phyloP scores from a whole-genome alignment of 2,329 filamentous ascomycete genomes.

The Trichoderma oligosporum region DNA sequence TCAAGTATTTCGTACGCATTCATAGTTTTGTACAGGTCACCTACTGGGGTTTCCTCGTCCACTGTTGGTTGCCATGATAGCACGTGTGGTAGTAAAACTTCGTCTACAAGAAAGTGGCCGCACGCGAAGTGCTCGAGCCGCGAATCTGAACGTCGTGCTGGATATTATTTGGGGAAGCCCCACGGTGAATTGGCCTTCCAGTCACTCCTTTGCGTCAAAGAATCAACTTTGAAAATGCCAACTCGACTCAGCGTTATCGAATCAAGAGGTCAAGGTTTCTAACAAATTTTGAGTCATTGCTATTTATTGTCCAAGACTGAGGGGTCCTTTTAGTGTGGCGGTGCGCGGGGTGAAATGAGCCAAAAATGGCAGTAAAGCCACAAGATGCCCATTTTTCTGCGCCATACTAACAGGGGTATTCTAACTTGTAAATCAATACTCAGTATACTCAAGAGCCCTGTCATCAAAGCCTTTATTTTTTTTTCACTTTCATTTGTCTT shows the following conservation, averaged over 20 bases:
- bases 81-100: constrained; percentile 40
- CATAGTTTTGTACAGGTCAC: constrained; percentile 1
- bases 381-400: too few species aligned
- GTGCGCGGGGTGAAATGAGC: constrained; percentile 16
- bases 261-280: constrained; percentile 1
- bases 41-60: constrained; percentile 43
- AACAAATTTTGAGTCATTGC: constrained; percentile 23
- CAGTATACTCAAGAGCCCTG: background rate
- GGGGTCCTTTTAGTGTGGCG: constrained; percentile 22
- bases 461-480: background rate
- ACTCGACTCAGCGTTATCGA: constrained; percentile 4
- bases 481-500: background rate
- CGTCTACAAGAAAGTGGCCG: constrained; percentile 50
- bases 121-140: constrained; percentile 55
- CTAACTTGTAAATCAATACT: background rate
- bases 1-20: background rate
- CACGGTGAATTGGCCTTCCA: constrained; percentile 32
- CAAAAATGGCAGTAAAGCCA: constrained; percentile 3
- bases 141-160: constrained; percentile 48
- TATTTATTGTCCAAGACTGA: constrained; percentile 18
- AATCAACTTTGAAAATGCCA: background rate
- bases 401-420: constrained; percentile 1
- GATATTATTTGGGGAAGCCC: constrained; percentile 38
- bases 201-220: constrained; percentile 6
- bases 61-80: constrained; percentile 58